Percentiles rank a stretch among this genome's conserved stretches.
Conservation (phyloP, 202 grass and related monocot species). For the Saccharum hybrid region DNA sequence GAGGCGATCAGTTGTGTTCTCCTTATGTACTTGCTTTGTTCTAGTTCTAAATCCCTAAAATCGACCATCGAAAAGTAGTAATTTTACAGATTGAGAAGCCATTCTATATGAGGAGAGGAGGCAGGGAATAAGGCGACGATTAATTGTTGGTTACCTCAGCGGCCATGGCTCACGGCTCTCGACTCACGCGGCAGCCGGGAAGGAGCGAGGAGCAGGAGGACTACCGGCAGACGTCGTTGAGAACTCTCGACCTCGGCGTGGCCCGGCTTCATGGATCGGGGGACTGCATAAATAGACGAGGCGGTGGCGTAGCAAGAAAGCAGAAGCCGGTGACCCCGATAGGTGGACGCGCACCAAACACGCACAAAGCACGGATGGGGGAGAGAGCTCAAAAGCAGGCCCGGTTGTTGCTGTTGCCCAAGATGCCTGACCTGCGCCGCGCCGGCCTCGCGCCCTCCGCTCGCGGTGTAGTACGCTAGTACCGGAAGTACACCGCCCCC, state of each 20-base stretch:
- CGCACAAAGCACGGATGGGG: slow-evolving; percentile 14
- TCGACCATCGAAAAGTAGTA: neutral
- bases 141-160: slow-evolving; percentile 42
- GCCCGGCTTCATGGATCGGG: slow-evolving; percentile 32
- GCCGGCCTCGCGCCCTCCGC: neutral
- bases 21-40: neutral
- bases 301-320: slow-evolving; percentile 40
- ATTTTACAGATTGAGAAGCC: neutral
- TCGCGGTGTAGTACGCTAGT: slow-evolving; percentile 55
- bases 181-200: no score
- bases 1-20: no score
- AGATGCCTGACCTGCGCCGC: neutral
- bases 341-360: slow-evolving; percentile 52
- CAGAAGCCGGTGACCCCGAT: slow-evolving; percentile 20
- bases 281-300: slow-evolving; percentile 48
- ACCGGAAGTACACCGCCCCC: slow-evolving; percentile 45
- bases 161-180: slow-evolving; percentile 37
- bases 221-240: neutral
- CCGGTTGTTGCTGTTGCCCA: slow-evolving; percentile 4
- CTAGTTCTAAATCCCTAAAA: neutral
- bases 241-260: neutral
- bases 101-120: neutral
- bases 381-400: slow-evolving; percentile 4
- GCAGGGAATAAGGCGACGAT: neutral
- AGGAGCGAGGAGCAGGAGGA: neutral